Conservation (phyloP, 352 stramenopile species). For the Globisporangium emineosum region DNA sequence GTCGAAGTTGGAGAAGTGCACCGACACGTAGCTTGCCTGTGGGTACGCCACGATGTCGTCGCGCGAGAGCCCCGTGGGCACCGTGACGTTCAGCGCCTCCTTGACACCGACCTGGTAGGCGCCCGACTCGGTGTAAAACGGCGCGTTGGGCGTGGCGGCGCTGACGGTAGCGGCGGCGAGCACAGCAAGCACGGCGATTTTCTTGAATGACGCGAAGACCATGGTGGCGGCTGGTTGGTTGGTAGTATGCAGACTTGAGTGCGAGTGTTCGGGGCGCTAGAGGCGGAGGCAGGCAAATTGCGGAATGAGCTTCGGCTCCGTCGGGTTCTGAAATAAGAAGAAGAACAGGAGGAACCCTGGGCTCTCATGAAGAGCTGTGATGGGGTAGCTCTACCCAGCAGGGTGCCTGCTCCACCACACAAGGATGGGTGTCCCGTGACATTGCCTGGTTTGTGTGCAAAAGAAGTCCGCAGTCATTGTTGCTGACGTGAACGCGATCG, state of each 20-base stretch:
- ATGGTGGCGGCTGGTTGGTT: too few species aligned
- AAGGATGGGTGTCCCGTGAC: too few species aligned
- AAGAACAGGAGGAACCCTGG: background rate
- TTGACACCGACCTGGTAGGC: slow-evolving; percentile 28
- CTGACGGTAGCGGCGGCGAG: background rate
- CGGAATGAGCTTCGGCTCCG: background rate
- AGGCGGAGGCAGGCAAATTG: background rate
- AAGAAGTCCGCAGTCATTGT: too few species aligned
- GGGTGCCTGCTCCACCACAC: background rate
- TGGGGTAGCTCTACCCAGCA: background rate
- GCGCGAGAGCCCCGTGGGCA: slow-evolving; percentile 23
- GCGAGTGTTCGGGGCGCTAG: background rate
- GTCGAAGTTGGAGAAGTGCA: slow-evolving; percentile 53
- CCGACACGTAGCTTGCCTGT: slow-evolving; percentile 46
- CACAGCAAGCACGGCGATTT: background rate
- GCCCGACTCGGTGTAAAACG: background rate
- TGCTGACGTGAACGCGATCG: too few species aligned
- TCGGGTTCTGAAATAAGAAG: background rate
- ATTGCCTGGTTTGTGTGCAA: too few species aligned
- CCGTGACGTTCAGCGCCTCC: slow-evolving; percentile 26
- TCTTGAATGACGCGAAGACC: slow-evolving; percentile 1
- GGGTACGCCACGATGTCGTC: slow-evolving; percentile 42
- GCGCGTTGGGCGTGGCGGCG: background rate
- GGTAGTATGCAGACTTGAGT: background rate
- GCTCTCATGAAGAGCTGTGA: background rate